These are phyloP conservation scores for Plasmodium vivax DNA, from an alignment of 169 alveolate genomes.

Conservation along the genomic window DNA sequence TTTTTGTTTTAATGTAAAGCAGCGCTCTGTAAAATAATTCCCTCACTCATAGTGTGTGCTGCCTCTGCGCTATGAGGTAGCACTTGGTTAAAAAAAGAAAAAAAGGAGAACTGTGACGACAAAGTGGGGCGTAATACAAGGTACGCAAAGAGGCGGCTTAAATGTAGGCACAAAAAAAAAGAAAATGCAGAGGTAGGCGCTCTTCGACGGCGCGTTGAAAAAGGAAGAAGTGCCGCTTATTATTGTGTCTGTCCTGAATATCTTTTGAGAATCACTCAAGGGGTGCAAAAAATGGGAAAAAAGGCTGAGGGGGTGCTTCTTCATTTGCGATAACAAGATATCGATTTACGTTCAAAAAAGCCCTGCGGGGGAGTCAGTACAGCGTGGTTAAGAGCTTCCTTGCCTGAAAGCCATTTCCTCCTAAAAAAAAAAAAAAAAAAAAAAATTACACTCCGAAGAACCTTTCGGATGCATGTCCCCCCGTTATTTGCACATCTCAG, in stretches of 20 bases:
- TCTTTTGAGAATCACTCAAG: background rate
- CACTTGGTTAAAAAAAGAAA: background rate
- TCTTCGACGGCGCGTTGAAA: background rate
- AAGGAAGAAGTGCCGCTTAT: background rate
- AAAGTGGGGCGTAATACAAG: background rate
- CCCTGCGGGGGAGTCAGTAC: conserved; percentile 36
- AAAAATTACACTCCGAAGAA: background rate
- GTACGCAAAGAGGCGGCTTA: background rate
- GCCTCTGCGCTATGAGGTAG: background rate
- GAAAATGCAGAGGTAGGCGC: background rate
- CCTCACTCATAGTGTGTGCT: background rate
- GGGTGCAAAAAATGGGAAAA: background rate
- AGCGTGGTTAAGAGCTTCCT: conserved; percentile 80
- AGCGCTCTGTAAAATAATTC: background rate
- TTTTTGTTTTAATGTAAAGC: background rate
- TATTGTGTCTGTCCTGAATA: background rate
- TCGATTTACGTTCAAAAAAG: background rate
- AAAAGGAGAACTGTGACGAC: background rate
- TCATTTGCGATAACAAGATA: background rate
- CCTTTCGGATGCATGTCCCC: background rate
- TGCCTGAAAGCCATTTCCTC: conserved; percentile 86
- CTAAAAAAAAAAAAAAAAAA: conserved; percentile 63
- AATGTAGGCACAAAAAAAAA: background rate
- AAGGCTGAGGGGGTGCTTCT: background rate
- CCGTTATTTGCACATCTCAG: background rate